phyloP scores from a whole-genome alignment of 2,329 filamentous ascomycete species.

The Alternaria triticina region DNA sequence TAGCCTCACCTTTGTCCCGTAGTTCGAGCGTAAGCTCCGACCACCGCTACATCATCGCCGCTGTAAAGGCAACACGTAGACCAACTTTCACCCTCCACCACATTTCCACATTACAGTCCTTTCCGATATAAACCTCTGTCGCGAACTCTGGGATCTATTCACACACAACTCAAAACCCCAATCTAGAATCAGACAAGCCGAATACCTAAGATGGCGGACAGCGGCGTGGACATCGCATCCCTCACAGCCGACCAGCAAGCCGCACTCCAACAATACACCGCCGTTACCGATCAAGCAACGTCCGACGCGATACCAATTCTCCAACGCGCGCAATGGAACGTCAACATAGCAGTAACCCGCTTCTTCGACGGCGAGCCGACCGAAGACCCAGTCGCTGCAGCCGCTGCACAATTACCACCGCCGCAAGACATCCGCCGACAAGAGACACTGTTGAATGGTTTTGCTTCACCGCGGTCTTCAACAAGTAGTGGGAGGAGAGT shows the following conservation, averaged over 20 bases:
- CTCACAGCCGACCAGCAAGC: slow-evolving; percentile 81
- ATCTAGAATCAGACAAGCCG: background rate
- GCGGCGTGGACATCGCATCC: slow-evolving; percentile 65
- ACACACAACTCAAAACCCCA: background rate
- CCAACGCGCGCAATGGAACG: slow-evolving; percentile 92
- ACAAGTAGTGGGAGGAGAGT: slow-evolving; percentile 37
- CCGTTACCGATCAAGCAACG: slow-evolving; percentile 83
- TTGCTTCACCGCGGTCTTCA: slow-evolving; percentile 43
- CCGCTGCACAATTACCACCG: slow-evolving; percentile 68
- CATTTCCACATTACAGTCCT: slow-evolving; percentile 20
- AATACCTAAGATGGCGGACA: slow-evolving; percentile 43
- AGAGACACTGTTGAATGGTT: slow-evolving; percentile 72
- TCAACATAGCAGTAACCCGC: slow-evolving; percentile 93
- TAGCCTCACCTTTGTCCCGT: slow-evolving; percentile 20
- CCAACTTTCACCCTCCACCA: slow-evolving; percentile 1
- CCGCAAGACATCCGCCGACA: slow-evolving; percentile 67
- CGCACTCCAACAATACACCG: slow-evolving; percentile 84
- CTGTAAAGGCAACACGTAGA: slow-evolving; percentile 19
- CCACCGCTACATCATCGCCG: slow-evolving; percentile 24
- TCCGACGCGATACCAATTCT: slow-evolving; percentile 79
- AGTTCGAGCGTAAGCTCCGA: slow-evolving; percentile 16
- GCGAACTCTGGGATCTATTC: background rate
- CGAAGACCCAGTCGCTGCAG: slow-evolving; percentile 74
- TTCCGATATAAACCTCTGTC: slow-evolving; percentile 11
- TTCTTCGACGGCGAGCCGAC: slow-evolving; percentile 97